These are phyloP conservation scores for Parasitella parasitica DNA, from an alignment of 371 early-diverging fungal species.

Conservation along the genomic window DNA sequence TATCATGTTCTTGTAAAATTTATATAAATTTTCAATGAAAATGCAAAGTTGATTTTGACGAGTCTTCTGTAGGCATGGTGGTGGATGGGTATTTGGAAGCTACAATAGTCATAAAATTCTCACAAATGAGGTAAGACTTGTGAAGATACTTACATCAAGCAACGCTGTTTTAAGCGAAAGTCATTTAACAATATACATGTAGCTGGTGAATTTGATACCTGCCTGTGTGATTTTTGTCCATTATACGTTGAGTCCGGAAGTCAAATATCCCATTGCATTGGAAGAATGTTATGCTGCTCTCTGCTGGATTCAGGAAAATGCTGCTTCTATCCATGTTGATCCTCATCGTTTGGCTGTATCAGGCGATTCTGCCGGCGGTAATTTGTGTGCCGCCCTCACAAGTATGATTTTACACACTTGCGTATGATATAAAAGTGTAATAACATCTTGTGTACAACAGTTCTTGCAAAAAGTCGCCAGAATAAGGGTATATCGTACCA, in stretches of 20 bases:
- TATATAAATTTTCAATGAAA: no score
- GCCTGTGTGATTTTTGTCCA: slow-evolving; percentile 26
- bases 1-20: slow-evolving; percentile 18
- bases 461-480: slow-evolving; percentile 28
- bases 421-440: no score
- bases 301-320: slow-evolving; percentile 27
- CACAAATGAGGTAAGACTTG: slow-evolving; percentile 6
- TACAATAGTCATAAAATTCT: slow-evolving; percentile 2
- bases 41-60: background rate
- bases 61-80: slow-evolving; percentile 14
- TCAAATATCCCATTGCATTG: slow-evolving; percentile 28
- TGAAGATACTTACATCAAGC: no score
- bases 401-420: slow-evolving; percentile 8
- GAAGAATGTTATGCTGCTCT: slow-evolving; percentile 35
- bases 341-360: slow-evolving; percentile 24
- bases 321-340: slow-evolving; percentile 16
- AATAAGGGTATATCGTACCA: slow-evolving; percentile 22
- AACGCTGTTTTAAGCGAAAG: no score
- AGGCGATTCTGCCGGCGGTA: slow-evolving; percentile 42
- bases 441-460: slow-evolving; percentile 4
- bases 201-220: slow-evolving; percentile 10
- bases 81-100: slow-evolving; percentile 13
- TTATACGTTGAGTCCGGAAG: slow-evolving; percentile 24
- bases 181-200: background rate
- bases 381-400: slow-evolving; percentile 27